Percentiles rank a stretch among this genome's conserved stretches.
Conservation (phyloP, 371 early-diverging fungal species). For the Mortierella sp. region DNA sequence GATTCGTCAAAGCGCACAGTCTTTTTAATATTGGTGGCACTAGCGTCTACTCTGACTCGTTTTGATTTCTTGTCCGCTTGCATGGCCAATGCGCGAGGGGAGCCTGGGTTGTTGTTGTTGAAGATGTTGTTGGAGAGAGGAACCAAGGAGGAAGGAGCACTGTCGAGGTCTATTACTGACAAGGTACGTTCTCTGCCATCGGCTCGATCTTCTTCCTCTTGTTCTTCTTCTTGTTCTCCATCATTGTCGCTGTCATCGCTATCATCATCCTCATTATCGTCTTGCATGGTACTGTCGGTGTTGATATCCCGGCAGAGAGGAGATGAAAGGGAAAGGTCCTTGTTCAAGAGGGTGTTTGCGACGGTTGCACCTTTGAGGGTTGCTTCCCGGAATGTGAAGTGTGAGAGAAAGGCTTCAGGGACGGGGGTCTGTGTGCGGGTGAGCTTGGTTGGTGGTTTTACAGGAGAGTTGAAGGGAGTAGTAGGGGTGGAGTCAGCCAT, state of each 20-base stretch:
- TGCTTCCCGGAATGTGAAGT: neutral
- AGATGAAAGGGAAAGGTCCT: neutral
- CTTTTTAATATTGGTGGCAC: slow-evolving; percentile 1
- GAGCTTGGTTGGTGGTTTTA: slow-evolving; percentile 10
- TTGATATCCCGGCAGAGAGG: slow-evolving; percentile 7
- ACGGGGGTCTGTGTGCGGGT: slow-evolving; percentile 28
- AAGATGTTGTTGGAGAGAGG: neutral
- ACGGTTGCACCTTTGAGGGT: slow-evolving; percentile 10
- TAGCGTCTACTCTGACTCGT: slow-evolving; percentile 30
- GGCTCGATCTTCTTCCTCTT: neutral
- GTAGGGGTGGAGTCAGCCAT: neutral
- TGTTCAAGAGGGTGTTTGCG: slow-evolving; percentile 23
- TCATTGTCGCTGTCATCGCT: neutral
- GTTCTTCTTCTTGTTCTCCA: slow-evolving; percentile 8
- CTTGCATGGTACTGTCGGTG: neutral
- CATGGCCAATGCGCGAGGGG: slow-evolving; percentile 20
- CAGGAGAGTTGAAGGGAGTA: neutral
- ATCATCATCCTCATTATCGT: no score
- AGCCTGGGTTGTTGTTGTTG: neutral
- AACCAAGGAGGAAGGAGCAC: no score
- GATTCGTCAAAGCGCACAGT: slow-evolving; percentile 43
- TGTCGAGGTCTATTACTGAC: slow-evolving; percentile 8
- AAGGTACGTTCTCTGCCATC: slow-evolving; percentile 8
- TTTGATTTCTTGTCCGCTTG: slow-evolving; percentile 34
- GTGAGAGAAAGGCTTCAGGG: slow-evolving; percentile 3